Evolutionary conservation across 1,284 basidiomycete genomes (phyloP).

Genomic region (Rhodofomes roseus): DNA sequence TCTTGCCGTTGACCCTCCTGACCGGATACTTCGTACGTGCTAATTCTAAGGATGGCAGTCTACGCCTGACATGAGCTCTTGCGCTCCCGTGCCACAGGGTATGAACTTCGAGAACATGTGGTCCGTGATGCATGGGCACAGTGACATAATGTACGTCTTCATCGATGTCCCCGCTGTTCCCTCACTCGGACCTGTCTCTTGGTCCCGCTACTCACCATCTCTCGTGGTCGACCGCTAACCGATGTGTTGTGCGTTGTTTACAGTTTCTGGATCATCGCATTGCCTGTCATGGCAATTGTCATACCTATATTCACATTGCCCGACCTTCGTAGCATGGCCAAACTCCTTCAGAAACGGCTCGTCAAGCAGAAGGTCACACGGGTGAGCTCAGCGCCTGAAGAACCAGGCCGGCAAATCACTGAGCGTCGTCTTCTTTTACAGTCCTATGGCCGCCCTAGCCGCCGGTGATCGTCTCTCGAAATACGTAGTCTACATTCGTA

Average conservation of each 20-base stretch:
- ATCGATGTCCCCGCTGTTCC: not conserved
- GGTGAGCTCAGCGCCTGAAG: conserved; percentile 18
- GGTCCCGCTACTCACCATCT: not conserved
- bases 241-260: not conserved
- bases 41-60: not conserved
- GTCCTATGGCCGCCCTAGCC: not conserved
- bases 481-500: no score
- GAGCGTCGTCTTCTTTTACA: not conserved
- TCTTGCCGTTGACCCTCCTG: conserved; percentile 64
- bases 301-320: conserved; percentile 50
- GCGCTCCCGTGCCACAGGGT: conserved; percentile 37
- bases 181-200: not conserved
- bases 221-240: not conserved
- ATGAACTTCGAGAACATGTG: conserved; percentile 65
- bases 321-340: conserved; percentile 45
- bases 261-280: conserved; percentile 67
- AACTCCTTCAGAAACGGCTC: conserved; percentile 42
- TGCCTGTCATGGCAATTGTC: conserved; percentile 57
- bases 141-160: conserved; percentile 43
- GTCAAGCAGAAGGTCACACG: conserved; percentile 24
- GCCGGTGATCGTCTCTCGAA: not conserved
- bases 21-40: conserved; percentile 66
- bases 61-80: not conserved
- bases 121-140: conserved; percentile 40
- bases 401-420: not conserved